phyloP scores from a whole-genome alignment of 257 asterid genomes.

The Nicotiana paniculata region DNA sequence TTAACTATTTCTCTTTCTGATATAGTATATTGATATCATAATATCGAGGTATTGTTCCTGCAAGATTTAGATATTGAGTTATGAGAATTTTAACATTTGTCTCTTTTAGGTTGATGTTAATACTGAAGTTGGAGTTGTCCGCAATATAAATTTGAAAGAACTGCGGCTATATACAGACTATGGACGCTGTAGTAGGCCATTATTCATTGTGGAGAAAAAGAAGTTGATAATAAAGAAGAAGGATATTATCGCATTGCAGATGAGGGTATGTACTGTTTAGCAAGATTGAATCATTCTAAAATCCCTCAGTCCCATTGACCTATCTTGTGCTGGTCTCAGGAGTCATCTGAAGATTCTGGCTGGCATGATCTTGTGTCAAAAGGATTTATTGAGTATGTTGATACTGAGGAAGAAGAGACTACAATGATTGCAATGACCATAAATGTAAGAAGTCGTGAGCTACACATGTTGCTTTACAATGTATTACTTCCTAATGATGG shows the following conservation, averaged over 20 bases:
- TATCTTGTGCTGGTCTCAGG: slow-evolving; percentile 18
- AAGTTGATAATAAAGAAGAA: slow-evolving; percentile 79
- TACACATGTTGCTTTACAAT: background rate
- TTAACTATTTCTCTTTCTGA: background rate
- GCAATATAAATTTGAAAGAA: slow-evolving; percentile 86
- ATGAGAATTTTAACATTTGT: background rate
- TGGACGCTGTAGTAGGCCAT: slow-evolving; percentile 99
- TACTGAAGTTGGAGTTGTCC: slow-evolving; percentile 97
- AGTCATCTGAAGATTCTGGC: slow-evolving; percentile 20
- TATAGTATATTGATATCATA: background rate
- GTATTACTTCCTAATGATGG: background rate
- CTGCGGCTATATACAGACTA: slow-evolving; percentile 90
- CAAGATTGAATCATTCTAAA: background rate
- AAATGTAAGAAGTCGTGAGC: slow-evolving; percentile 39
- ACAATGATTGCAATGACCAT: slow-evolving; percentile 99
- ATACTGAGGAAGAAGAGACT: slow-evolving; percentile 96
- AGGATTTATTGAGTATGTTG: slow-evolving; percentile 34
- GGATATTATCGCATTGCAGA: slow-evolving; percentile 76
- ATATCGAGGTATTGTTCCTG: no score
- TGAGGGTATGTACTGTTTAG: slow-evolving; percentile 48
- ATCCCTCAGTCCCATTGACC: background rate
- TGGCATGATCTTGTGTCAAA: slow-evolving; percentile 32
- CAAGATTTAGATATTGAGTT: background rate
- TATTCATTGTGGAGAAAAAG: slow-evolving; percentile 91
- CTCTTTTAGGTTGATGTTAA: slow-evolving; percentile 79